A percentile compares a stretch with the other conserved stretches of the same genome.
Evolutionary conservation across 2,329 filamentous ascomycete species (phyloP).

Genomic region (Trichoderma breve): DNA sequence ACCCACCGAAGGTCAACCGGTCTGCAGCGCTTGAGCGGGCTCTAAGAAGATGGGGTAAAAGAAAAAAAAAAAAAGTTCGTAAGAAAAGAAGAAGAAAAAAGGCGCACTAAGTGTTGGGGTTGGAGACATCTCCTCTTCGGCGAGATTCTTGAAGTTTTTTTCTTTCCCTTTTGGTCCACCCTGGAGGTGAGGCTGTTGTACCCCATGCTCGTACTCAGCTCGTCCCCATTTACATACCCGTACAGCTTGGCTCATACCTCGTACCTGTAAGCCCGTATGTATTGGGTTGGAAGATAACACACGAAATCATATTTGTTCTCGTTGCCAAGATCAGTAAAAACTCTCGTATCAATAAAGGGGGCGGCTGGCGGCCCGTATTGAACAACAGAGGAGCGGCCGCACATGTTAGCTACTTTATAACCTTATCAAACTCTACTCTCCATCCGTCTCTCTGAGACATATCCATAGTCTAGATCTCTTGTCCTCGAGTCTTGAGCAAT

Average conservation of each 20-base stretch:
- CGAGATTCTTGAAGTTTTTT: neutral
- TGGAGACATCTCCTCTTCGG: neutral
- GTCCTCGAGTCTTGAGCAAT: neutral
- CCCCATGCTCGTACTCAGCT: conserved; percentile 1
- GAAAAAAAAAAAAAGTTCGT: neutral
- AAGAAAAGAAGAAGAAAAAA: neutral
- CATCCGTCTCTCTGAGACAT: neutral
- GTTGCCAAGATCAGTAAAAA: neutral
- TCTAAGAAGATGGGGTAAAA: neutral
- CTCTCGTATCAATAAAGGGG: neutral
- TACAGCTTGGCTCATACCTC: neutral
- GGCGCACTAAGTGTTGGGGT: conserved; percentile 1
- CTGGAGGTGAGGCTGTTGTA: conserved; percentile 8
- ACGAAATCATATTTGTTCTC: conserved; percentile 4
- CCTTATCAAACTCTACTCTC: neutral
- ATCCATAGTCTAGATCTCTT: neutral
- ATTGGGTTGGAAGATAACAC: neutral
- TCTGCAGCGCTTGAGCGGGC: neutral
- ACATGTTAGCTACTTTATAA: no score
- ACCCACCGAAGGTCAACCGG: neutral
- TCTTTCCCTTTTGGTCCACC: neutral
- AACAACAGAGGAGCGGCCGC: neutral
- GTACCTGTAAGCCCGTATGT: neutral
- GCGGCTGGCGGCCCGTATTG: neutral
- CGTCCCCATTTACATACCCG: neutral